Evolutionary conservation across 129 eudicot species (phyloP), one percentile per base, ranked within the genome.

Genomic region (Centaurea solstitialis): DNA sequence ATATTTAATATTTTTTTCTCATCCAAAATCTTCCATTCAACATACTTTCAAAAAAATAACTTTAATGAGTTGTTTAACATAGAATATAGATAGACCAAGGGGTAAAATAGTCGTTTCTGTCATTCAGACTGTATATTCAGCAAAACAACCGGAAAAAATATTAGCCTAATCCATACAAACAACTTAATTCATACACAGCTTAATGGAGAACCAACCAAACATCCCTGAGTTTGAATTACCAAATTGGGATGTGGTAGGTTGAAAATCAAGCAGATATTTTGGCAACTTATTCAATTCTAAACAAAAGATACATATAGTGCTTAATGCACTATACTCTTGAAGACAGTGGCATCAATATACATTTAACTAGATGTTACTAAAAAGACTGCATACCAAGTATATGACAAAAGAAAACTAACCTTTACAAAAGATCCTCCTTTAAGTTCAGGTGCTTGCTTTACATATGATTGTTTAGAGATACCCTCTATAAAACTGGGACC

Each of bases 401-500:
- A 43, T 9, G 40, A 20, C 6, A 65, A 72, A 39, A 68, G 6
- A 69, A 28, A 70, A 62, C 79, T 79, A 85, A 92, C 99, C 94
- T 95, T 95, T 9, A 93, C 90, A 74, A 90, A 91, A 80, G 98
- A 87, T 68, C 99, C 97, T 68, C 99, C 97, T 79, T 89, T 88
- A 68, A 93, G 85, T 72, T 95, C 99, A 81, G 94, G 85, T 67
- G 93, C 94, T 79, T 88, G 99, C 83, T 93, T 95, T 64, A 95
- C 89, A 76, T 76, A 91, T 17, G 98, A 89, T 88, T 97, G 92
- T 80, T 95, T 95, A 39, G 98, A 92, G 66, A 95, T 80, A 9
- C 99, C 99, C 77, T 95, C 99, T 30, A 95, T 91, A 53, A 89
- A 89, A 81, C 87, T 93, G 53, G 97, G 90, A 80, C 99, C 98